Evolutionary conservation across 1,284 basidiomycete genomes (phyloP), one percentile per base, ranked within the genome.

Genomic region (Mycosarcoma maydis): DNA sequence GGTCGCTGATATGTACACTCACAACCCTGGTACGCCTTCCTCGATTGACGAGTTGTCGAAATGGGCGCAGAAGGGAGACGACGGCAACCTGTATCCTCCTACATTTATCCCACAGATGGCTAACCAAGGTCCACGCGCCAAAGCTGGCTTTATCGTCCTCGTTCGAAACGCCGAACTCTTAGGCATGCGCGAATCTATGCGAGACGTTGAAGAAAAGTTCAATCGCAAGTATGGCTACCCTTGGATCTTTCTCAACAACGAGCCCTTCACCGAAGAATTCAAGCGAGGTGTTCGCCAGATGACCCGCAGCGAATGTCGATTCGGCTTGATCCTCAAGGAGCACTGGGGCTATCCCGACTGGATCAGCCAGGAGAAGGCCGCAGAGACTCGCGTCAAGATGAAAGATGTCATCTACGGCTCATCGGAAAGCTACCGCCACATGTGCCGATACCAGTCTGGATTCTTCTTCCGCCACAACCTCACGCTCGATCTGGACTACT

Each of bases 401-500:
- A 85, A 88, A 19, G 85, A 87, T 33, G 56, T 96, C 73, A 93
- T 95, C 57, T 96, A 96, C 72, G 93, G 92, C 76, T 90, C 90
- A 85, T 84, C 81, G 82, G 85, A 86, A 24, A 84, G 84, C 16
- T 86, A 86, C 68, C 81, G 85, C 23, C 85, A 86, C 78, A 83
- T 81, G 85, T 97, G 94, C 80, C 89, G 95, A 19, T 98, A 90
- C 85, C 94, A 96, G 83, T 93, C 92, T 56, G 93, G 93, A 38
- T 93, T 93, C 83, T 82, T 88, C 80, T 54, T 38, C 41, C 61
- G 46, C 24, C 80, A 82, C 47, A 58, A 55, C 2, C 68, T 82
- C 27, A 76, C 95, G 34, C 87, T 89, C 66, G 85, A 88, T 47
- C 93, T 90, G 83, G 90, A 88, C 76, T 98, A 94, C 83, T 97